Percentiles rank a stretch among this genome's conserved stretches.
Evolutionary conservation across 176 grass and related monocot species (phyloP).

Genomic region (Luzula sylvatica): DNA sequence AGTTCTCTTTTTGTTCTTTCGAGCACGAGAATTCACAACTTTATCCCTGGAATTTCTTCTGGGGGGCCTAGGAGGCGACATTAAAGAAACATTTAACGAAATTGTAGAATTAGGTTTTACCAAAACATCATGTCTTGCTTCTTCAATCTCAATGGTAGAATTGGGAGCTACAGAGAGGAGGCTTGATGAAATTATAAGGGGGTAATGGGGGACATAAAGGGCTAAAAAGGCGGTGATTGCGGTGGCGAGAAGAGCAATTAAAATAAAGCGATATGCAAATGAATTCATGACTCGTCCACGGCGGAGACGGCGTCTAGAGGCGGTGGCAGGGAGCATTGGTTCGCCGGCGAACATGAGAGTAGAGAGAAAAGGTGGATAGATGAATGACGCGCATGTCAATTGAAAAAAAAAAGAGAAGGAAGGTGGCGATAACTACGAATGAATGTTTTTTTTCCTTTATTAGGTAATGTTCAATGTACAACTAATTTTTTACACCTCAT

Average conservation of each 20-base stretch:
- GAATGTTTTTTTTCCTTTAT: neutral
- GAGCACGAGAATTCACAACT: neutral
- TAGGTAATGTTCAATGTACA: too few species aligned
- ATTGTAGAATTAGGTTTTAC: neutral
- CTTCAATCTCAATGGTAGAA: neutral
- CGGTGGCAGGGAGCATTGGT: neutral
- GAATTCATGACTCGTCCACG: conserved; percentile 15
- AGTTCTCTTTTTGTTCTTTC: neutral
- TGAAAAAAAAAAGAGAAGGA: conserved; percentile 7
- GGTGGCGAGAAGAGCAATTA: conserved; percentile 18
- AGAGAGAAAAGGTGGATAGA: neutral
- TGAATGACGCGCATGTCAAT: neutral
- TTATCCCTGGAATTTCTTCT: neutral
- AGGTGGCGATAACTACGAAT: conserved; percentile 1
- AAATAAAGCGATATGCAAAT: conserved; percentile 2
- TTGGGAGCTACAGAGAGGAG: neutral
- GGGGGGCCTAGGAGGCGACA: too few species aligned
- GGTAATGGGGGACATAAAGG: conserved; percentile 22
- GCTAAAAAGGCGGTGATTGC: conserved; percentile 31
- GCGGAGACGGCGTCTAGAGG: conserved; percentile 5
- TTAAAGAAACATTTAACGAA: neutral
- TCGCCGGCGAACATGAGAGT: conserved; percentile 11
- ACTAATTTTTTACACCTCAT: too few species aligned
- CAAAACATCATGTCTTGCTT: neutral
- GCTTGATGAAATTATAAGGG: neutral